Conservation (phyloP, 164 flowering plant genomes). For the Santalum album region DNA sequence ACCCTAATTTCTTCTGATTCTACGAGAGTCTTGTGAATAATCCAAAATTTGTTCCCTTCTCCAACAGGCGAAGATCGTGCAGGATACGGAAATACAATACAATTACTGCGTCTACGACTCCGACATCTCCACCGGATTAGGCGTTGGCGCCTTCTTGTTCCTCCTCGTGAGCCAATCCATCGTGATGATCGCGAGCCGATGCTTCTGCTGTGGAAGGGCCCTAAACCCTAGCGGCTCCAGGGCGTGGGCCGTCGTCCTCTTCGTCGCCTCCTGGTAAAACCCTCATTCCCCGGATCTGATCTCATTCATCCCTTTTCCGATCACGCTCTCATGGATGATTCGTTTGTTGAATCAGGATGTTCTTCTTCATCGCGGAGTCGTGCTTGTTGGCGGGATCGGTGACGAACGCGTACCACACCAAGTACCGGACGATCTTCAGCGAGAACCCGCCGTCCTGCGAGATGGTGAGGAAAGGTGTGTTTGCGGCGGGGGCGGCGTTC, state of each 20-base stretch:
- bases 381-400: conserved; percentile 84
- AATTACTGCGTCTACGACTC: conserved; percentile 71
- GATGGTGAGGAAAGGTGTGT: conserved; percentile 65
- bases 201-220: conserved; percentile 91
- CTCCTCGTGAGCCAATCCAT: conserved; percentile 56
- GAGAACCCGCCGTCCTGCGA: conserved; percentile 43
- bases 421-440: conserved; percentile 33
- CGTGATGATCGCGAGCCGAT: conserved; percentile 62
- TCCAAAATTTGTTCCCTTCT: too few relatives aligned
- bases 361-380: conserved; percentile 67
- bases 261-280: conserved; percentile 83
- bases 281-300: not conserved
- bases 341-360: conserved; percentile 35
- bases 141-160: conserved; percentile 71
- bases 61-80: conserved; percentile 36
- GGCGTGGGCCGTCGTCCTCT: conserved; percentile 75
- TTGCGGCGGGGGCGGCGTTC: conserved; percentile 81
- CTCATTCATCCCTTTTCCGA: not conserved
- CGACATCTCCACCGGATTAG: conserved; percentile 76
- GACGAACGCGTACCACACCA: conserved; percentile 80
- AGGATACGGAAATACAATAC: conserved; percentile 29
- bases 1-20: too few relatives aligned
- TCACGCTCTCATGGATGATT: not conserved
- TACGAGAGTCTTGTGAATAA: too few relatives aligned
- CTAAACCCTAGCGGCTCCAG: conserved; percentile 75